Evolutionary conservation across 164 flowering plant species (phyloP), one percentile per base, ranked within the genome.

Genomic region (Aristolochia fimbriata): DNA sequence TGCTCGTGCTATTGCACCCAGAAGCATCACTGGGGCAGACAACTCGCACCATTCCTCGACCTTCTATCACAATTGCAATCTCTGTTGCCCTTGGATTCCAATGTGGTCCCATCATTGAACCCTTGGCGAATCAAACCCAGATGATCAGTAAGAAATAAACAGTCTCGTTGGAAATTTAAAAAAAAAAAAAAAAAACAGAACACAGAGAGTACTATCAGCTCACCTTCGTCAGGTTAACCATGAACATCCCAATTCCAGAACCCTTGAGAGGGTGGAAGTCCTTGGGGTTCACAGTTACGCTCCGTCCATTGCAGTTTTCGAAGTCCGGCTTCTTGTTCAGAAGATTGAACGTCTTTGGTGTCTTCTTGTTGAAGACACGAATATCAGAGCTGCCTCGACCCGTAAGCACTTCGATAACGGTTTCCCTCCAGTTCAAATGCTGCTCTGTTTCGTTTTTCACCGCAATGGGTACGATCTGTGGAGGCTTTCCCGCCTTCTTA

Each of bases 41-140:
- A 56, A 81, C 75, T 14, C 74, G 73, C 53, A 87, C 71, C 82
- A 87, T 87, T 16, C 98, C 98, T 63, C 60, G 62, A 41, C 98
- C 98, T 15, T 83, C 63, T 10, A 78, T 57, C 19, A 81, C 98
- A 14, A 90, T 46, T 1, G 82, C 72, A 50, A 84, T 73, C 78
- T 89, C 97, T 0, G 80, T 80, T 0, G 86, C 96, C 71, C 25
- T 66, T n/a, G 96, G 94, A 66, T 93, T 93, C 97, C 96, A 89
- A 58, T 93, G 98, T 3, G 96, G 97, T 49, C 80, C 97, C 94
- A 90, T 83, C 98, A 93, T 90, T 3, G 94, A 76, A 12, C 85
- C 92, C 97, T 87, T 37, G 50, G 60, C 3, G 43, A 37, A 37
- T 7, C 43, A 37, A 37, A 37, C 12, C 12, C 43, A 37, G 10